Evolutionary conservation across 208 protist genomes (phyloP).

Genomic region (Trypanosoma platydactyli): DNA sequence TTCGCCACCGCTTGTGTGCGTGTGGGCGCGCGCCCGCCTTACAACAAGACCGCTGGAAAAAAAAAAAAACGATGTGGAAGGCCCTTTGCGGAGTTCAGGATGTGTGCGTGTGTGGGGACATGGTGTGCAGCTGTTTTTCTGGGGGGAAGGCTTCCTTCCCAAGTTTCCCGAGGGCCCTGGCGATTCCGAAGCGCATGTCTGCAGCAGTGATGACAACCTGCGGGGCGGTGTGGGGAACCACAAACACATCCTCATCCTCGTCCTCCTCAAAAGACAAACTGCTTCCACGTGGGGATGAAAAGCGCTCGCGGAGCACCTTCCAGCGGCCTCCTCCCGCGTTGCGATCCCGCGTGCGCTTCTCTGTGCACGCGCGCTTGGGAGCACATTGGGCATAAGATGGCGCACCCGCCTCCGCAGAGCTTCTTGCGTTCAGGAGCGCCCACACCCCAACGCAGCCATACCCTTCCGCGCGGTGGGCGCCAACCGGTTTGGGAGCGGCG

Average conservation of each 20-base stretch:
- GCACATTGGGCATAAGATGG: not conserved
- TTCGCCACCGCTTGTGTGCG: no score
- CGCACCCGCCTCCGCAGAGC: not conserved
- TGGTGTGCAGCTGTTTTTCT: not conserved
- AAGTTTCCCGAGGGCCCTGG: slow-evolving; percentile 19
- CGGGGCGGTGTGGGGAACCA: slow-evolving; percentile 17
- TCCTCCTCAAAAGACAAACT: not conserved
- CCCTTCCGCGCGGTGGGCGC: slow-evolving; percentile 21
- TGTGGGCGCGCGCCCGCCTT: no score
- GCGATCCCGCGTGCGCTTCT: not conserved
- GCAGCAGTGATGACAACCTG: slow-evolving; percentile 36
- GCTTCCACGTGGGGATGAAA: not conserved
- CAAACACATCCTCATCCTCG: not conserved
- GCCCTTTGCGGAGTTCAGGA: no score
- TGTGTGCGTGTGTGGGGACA: not conserved
- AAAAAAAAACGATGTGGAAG: no score
- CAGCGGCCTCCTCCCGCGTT: slow-evolving; percentile 11
- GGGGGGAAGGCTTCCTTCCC: not conserved
- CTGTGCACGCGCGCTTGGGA: not conserved
- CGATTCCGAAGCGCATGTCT: slow-evolving; percentile 57
- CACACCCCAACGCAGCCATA: slow-evolving; percentile 34
- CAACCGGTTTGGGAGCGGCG: slow-evolving; percentile 25
- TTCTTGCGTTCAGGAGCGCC: slow-evolving; percentile 12
- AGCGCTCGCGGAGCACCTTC: slow-evolving; percentile 17
- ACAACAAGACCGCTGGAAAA: no score